Percentiles rank a stretch among this genome's conserved stretches.
phyloP scores from a whole-genome alignment of 2,329 filamentous ascomycete species.

The Penicillium hordei region DNA sequence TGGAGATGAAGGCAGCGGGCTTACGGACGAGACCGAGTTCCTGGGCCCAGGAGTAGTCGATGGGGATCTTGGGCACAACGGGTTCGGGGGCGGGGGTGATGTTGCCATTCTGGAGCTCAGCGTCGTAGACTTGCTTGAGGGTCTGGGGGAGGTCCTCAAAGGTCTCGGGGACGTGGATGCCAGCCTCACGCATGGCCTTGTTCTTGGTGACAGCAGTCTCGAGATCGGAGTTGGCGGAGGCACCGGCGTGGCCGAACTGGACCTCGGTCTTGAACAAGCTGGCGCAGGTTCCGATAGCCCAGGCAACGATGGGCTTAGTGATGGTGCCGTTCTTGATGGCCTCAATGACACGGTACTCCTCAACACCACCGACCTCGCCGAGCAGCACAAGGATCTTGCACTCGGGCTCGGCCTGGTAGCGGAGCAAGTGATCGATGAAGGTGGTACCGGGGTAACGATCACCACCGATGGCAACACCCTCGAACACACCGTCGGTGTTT shows the following conservation, averaged over 20 bases:
- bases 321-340: conserved; percentile 92
- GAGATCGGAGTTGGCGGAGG: conserved; percentile 98
- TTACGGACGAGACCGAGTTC: conserved; percentile 99
- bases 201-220: conserved; percentile 98
- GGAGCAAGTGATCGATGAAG: conserved; percentile 96
- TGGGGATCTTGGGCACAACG: conserved; percentile 95
- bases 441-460: conserved; percentile 98
- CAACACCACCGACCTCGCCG: conserved; percentile 97
- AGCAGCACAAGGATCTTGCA: conserved; percentile 97
- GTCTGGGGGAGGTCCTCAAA: conserved; percentile 89
- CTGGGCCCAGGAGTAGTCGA: conserved; percentile 99
- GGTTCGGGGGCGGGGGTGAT: conserved; percentile 88
- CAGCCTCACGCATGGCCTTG: conserved; percentile 91
- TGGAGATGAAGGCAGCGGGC: conserved; percentile 99
- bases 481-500: conserved; percentile 95
- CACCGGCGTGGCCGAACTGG: conserved; percentile 97
- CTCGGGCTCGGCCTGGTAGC: conserved; percentile 93
- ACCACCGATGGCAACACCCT: conserved; percentile 99
- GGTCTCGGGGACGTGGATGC: conserved; percentile 90
- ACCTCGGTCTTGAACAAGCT: conserved; percentile 99
- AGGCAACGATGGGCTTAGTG: conserved; percentile 97
- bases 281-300: conserved; percentile 98
- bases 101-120: conserved; percentile 78
- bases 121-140: conserved; percentile 81
- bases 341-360: conserved; percentile 99